Evolutionary conservation across 306 rosid species (phyloP).

Genomic region (Lathyrus tuberosus): DNA sequence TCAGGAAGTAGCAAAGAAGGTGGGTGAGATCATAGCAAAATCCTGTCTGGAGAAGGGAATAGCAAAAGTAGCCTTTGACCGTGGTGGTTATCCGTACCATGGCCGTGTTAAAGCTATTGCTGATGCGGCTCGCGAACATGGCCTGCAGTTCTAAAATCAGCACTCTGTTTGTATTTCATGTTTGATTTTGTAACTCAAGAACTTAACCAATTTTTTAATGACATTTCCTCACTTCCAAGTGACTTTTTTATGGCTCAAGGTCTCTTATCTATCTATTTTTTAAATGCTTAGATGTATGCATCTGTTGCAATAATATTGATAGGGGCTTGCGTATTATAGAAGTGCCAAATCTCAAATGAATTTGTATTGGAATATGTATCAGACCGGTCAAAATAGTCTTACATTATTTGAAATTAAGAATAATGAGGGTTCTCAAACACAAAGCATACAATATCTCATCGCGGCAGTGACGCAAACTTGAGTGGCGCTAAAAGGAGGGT

Average conservation of each 20-base stretch:
- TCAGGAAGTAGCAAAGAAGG: conserved; percentile 91
- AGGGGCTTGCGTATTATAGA: neutral
- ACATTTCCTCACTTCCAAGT: conserved; percentile 32
- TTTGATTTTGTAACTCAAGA: conserved; percentile 28
- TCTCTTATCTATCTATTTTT: conserved; percentile 23
- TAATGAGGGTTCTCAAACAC: too few relatives aligned
- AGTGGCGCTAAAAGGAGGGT: too few relatives aligned
- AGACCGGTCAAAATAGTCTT: too few relatives aligned
- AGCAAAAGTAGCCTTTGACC: conserved; percentile 87
- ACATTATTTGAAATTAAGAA: too few relatives aligned
- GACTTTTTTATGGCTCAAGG: neutral
- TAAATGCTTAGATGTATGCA: neutral
- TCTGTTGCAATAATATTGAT: neutral
- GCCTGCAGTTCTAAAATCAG: conserved; percentile 69
- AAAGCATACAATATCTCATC: too few relatives aligned
- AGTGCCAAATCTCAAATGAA: neutral
- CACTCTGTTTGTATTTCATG: conserved; percentile 32
- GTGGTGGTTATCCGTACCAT: conserved; percentile 96
- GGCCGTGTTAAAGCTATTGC: conserved; percentile 95
- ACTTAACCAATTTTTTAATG: conserved; percentile 30
- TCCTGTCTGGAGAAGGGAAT: conserved; percentile 91
- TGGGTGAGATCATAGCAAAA: conserved; percentile 91
- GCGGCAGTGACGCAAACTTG: too few relatives aligned
- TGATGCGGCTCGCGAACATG: conserved; percentile 83
- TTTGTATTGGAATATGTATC: neutral